phyloP scores from a whole-genome alignment of 129 eudicot genomes.

The Cynara cardunculus region DNA sequence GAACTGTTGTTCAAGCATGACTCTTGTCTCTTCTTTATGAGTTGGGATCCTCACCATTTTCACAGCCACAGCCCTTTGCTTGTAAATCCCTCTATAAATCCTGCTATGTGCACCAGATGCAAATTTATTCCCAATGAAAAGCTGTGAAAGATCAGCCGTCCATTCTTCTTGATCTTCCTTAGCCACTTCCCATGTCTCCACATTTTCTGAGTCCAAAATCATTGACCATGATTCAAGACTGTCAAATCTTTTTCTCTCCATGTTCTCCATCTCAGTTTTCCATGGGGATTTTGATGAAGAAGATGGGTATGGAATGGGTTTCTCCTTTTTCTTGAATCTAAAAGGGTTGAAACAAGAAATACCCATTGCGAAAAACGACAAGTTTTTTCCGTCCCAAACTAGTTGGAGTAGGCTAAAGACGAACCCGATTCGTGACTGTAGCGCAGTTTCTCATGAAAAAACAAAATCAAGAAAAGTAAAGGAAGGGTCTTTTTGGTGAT shows the following conservation, averaged over 20 bases:
- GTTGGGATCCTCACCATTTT: conserved; percentile 98
- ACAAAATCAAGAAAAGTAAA: conserved; percentile 15
- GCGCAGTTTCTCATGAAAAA: conserved; percentile 21
- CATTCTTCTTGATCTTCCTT: conserved; percentile 91
- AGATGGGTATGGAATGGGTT: conserved; percentile 43
- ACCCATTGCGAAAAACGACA: conserved; percentile 39
- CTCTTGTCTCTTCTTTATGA: conserved; percentile 75
- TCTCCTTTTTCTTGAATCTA: conserved; percentile 49
- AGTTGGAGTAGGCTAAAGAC: conserved; percentile 4
- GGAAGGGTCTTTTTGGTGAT: neutral
- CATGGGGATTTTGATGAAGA: conserved; percentile 53
- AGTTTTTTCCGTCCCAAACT: neutral
- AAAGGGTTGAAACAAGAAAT: conserved; percentile 60
- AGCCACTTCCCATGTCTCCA: conserved; percentile 84
- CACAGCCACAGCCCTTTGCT: conserved; percentile 94
- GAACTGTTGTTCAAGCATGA: conserved; percentile 81
- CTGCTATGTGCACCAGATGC: conserved; percentile 99
- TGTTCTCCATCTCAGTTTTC: conserved; percentile 53
- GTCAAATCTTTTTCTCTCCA: conserved; percentile 87
- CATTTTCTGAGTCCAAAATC: conserved; percentile 90
- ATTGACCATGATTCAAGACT: conserved; percentile 98
- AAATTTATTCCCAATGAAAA: conserved; percentile 93
- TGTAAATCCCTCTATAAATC: conserved; percentile 92
- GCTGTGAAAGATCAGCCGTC: conserved; percentile 97
- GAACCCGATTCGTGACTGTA: conserved; percentile 1